phyloP scores from a whole-genome alignment of 208 protist genomes.

The Tritrichomonas musculus region DNA sequence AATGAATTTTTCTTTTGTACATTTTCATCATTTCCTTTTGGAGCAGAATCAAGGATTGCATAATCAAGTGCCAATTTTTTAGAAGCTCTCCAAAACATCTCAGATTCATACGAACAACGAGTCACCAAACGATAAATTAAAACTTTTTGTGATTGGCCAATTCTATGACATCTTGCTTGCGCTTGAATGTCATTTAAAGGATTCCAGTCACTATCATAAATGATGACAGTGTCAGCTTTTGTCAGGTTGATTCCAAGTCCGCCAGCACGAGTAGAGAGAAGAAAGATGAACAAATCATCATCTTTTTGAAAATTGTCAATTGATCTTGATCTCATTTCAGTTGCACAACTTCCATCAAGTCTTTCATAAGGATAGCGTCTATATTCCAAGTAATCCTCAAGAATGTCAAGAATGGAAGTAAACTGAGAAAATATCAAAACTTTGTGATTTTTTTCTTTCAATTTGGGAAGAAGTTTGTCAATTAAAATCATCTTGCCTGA shows the following conservation, averaged over 20 bases:
- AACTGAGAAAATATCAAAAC: constrained; percentile 98
- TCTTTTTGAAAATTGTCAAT: constrained; percentile 49
- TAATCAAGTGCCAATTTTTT: constrained; percentile 72
- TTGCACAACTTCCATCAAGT: constrained; percentile 36
- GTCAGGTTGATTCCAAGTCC: constrained; percentile 68
- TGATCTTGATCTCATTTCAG: constrained; percentile 43
- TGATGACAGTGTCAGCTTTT: constrained; percentile 61
- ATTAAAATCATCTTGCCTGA: constrained; percentile 41
- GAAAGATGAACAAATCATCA: constrained; percentile 56
- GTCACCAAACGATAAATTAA: constrained; percentile 84
- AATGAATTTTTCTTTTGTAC: constrained; percentile 35
- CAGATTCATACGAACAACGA: constrained; percentile 77
- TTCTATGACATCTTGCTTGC: no score
- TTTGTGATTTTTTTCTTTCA: constrained; percentile 68
- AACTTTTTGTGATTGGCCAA: constrained; percentile 79
- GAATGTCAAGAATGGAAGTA: constrained; percentile 53
- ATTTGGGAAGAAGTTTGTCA: constrained; percentile 50
- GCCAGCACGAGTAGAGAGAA: constrained; percentile 64
- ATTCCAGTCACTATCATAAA: constrained; percentile 93
- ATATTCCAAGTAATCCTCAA: constrained; percentile 46
- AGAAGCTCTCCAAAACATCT: constrained; percentile 72
- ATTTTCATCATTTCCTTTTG: not conserved
- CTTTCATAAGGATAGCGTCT: constrained; percentile 36
- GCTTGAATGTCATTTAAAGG: constrained; percentile 92
- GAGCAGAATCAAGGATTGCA: constrained; percentile 51